These are phyloP conservation scores for Diaporthe ampelina DNA, from an alignment of 2,329 filamentous ascomycete genomes.

Conservation along the genomic window DNA sequence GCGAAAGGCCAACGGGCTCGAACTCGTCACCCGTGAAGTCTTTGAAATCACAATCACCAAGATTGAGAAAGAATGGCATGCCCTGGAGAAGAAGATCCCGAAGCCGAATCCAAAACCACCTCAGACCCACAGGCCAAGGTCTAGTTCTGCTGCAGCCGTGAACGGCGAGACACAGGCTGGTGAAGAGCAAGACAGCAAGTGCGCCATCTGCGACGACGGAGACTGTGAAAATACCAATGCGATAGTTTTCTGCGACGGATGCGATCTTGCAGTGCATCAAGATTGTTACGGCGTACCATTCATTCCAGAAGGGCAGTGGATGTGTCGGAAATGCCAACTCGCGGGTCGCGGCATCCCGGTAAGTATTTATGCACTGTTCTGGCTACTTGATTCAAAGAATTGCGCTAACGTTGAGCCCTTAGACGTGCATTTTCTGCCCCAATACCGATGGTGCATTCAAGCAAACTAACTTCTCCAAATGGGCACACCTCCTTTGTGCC, in stretches of 20 bases:
- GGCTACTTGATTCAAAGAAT: background rate
- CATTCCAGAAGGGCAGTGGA: conserved; percentile 98
- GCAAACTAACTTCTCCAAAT: conserved; percentile 95
- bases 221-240: conserved; percentile 99
- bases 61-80: conserved; percentile 99
- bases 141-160: conserved; percentile 93
- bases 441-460: conserved; percentile 99
- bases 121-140: conserved; percentile 92
- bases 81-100: conserved; percentile 94
- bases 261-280: conserved; percentile 96
- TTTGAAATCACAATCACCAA: conserved; percentile 99
- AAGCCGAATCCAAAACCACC: conserved; percentile 97
- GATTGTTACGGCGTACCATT: conserved; percentile 99
- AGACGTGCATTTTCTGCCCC: conserved; percentile 98
- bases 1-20: conserved; percentile 80
- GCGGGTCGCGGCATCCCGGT: conserved; percentile 92
- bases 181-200: conserved; percentile 97
- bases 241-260: conserved; percentile 98
- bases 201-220: conserved; percentile 98
- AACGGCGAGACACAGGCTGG: conserved; percentile 91
- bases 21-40: conserved; percentile 89
- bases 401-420: conserved; percentile 37
- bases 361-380: conserved; percentile 52
- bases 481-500: conserved; percentile 95
- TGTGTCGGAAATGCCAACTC: conserved; percentile 95